phyloP scores from a whole-genome alignment of 164 flowering plant species.

The Vitis rotundifolia region DNA sequence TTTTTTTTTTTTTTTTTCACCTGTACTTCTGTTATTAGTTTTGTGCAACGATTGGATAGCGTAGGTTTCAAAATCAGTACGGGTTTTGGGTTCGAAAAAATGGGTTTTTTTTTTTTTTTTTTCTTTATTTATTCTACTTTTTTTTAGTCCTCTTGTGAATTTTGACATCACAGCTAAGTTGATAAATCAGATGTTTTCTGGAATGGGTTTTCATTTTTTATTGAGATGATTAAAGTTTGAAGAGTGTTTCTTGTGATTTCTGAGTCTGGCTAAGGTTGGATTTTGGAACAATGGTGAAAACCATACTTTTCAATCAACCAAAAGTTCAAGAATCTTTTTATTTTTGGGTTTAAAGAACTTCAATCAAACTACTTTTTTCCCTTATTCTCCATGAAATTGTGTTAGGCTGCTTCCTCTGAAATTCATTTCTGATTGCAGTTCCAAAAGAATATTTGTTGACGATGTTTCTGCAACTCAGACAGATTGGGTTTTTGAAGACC shows the following conservation, averaged over 20 bases:
- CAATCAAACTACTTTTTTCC: not conserved
- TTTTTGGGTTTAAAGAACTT: not conserved
- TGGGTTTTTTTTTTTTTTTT: not conserved
- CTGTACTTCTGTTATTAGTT: not conserved
- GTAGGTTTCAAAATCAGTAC: not conserved
- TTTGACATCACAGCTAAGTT: not conserved
- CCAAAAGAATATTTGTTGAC: constrained; percentile 21
- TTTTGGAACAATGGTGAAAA: not conserved
- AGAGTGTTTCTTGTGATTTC: not conserved
- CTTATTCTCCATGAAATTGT: not conserved
- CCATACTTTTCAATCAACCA: constrained; percentile 1
- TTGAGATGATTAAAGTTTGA: not conserved
- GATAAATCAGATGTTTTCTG: not conserved
- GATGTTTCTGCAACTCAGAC: constrained; percentile 33
- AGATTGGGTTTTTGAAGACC: constrained; percentile 27
- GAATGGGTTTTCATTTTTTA: not conserved
- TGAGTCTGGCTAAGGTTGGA: not conserved
- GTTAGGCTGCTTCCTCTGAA: constrained; percentile 26
- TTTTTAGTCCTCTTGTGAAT: not conserved
- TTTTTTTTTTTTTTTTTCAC: not conserved
- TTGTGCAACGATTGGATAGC: not conserved
- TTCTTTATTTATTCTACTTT: not conserved
- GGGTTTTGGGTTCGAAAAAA: constrained; percentile 1
- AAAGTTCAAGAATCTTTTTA: not conserved
- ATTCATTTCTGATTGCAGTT: constrained; percentile 36